Percentiles rank a stretch among this genome's conserved stretches.
Conservation (phyloP, 257 asterid genomes). For the Nicotiana knightiana region DNA sequence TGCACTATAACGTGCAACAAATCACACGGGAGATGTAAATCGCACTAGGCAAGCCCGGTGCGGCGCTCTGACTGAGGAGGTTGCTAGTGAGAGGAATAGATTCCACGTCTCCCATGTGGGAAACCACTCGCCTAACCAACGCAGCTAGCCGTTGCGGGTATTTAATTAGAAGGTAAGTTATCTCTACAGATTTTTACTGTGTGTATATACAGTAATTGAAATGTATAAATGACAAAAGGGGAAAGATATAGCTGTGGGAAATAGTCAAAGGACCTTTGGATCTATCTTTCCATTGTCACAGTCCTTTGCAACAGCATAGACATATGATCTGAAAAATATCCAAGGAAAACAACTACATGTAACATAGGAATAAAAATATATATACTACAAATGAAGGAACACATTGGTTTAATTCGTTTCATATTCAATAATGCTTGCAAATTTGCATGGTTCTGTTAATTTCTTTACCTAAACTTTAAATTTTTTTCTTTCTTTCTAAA, state of each 20-base stretch:
- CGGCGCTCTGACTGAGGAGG: too few species aligned
- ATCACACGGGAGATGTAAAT: too few species aligned
- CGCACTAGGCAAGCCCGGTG: too few species aligned
- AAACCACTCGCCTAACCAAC: too few species aligned
- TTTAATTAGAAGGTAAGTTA: not conserved
- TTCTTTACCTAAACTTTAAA: not conserved
- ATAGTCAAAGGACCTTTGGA: conserved; percentile 45
- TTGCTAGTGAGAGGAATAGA: too few species aligned
- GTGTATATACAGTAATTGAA: not conserved
- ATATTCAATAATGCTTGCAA: not conserved
- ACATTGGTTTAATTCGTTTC: not conserved
- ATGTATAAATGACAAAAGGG: not conserved
- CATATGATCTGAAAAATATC: conserved; percentile 57
- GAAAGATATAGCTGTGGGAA: too few species aligned
- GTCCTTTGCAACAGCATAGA: conserved; percentile 92
- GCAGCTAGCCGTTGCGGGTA: not conserved
- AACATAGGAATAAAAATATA: not conserved
- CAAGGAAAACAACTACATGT: not conserved
- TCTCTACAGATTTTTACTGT: not conserved
- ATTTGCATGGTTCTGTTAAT: not conserved
- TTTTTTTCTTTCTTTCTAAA: too few species aligned
- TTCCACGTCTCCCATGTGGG: too few species aligned
- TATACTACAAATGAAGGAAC: not conserved
- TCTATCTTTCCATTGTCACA: conserved; percentile 74
- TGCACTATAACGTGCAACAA: too few species aligned